phyloP scores from a whole-genome alignment of 768 basidiomycete genomes.

The Calocera viscosa region DNA sequence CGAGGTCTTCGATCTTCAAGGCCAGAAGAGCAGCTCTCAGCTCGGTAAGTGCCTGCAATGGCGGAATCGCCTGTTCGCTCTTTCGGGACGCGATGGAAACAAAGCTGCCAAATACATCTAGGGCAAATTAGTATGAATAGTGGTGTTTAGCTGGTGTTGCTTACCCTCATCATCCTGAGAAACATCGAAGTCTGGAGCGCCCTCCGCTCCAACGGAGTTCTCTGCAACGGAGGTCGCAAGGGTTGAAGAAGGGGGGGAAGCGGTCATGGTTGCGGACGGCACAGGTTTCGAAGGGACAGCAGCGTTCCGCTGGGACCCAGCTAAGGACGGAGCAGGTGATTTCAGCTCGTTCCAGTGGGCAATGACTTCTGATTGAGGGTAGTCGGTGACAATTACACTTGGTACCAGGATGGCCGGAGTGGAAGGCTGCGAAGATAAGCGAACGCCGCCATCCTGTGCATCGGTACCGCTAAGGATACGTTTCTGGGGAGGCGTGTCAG shows the following conservation, averaged over 20 bases:
- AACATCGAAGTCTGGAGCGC: no score
- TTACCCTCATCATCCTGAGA: not conserved
- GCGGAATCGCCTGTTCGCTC: not conserved
- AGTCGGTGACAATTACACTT: not conserved
- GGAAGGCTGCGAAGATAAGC: not conserved
- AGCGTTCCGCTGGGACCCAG: no score
- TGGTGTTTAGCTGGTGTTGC: not conserved
- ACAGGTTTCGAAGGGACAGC: no score
- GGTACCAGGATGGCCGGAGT: not conserved
- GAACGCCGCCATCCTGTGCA: no score
- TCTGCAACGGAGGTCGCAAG: not conserved
- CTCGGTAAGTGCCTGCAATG: not conserved
- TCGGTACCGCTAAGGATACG: no score
- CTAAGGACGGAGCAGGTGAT: no score
- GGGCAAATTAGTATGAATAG: not conserved
- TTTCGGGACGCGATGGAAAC: not conserved
- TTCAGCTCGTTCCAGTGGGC: not conserved
- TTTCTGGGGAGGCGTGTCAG: no score
- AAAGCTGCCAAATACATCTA: not conserved
- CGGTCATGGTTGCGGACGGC: no score
- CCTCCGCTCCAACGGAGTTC: no score
- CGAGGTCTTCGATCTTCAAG: not conserved
- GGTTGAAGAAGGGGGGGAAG: no score
- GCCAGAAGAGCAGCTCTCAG: not conserved
- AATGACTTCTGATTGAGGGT: not conserved